Percentiles rank a stretch among this genome's conserved stretches.
These are phyloP conservation scores for Clarireedia paspali DNA, from an alignment of 2,329 filamentous ascomycete genomes.

Conservation along the genomic window DNA sequence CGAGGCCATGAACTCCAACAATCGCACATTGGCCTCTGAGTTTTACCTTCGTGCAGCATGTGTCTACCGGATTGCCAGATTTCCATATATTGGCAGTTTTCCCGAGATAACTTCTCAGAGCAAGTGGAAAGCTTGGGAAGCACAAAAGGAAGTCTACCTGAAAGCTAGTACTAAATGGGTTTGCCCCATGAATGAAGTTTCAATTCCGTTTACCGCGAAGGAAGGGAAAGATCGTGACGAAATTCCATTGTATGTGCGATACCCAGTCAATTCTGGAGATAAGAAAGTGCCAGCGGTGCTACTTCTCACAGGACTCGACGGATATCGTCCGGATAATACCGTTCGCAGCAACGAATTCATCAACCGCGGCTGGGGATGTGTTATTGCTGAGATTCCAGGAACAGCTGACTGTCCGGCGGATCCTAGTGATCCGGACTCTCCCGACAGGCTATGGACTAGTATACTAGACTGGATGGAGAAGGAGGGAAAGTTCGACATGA, in stretches of 20 bases:
- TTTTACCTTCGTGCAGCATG: constrained; percentile 64
- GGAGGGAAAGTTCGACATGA: constrained; percentile 47
- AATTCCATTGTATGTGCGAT: constrained; percentile 59
- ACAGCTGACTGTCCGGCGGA: constrained; percentile 62
- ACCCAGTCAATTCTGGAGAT: constrained; percentile 39
- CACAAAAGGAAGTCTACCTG: constrained; percentile 56
- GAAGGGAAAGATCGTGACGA: constrained; percentile 31
- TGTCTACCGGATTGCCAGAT: constrained; percentile 66
- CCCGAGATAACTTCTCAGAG: constrained; percentile 33
- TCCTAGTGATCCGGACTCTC: constrained; percentile 47
- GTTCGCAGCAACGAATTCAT: constrained; percentile 54
- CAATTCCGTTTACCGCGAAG: constrained; percentile 49
- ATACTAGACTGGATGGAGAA: constrained; percentile 52
- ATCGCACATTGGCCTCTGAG: constrained; percentile 47
- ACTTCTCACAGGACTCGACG: constrained; percentile 54
- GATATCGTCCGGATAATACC: constrained; percentile 57
- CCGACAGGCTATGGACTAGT: constrained; percentile 56
- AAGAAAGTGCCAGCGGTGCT: constrained; percentile 42
- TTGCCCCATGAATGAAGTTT: constrained; percentile 52
- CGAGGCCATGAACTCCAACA: constrained; percentile 39
- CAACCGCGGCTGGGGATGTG: constrained; percentile 51
- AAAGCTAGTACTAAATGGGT: constrained; percentile 48
- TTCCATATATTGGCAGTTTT: constrained; percentile 47
- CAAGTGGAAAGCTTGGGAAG: constrained; percentile 57
- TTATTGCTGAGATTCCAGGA: constrained; percentile 58